Percentiles rank a stretch among this genome's conserved stretches.
Conservation (phyloP, 2,329 filamentous ascomycete species). For the Colletotrichum sp. region DNA sequence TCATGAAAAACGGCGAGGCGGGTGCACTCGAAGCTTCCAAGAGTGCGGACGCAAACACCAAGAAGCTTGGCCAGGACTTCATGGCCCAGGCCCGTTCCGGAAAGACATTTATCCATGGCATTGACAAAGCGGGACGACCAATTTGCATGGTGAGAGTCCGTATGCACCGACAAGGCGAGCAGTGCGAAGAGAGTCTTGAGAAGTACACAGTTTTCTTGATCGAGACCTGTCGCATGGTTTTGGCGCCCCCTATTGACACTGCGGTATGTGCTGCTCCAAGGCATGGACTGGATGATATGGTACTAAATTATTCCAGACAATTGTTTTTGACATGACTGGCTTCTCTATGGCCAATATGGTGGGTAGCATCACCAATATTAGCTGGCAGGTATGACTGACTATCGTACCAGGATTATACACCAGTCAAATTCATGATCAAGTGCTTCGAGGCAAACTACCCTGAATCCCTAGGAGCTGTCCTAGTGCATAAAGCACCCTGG, state of each 20-base stretch:
- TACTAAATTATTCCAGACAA: conserved; percentile 60
- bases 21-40: conserved; percentile 66
- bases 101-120: conserved; percentile 90
- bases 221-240: conserved; percentile 87
- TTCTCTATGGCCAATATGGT: conserved; percentile 97
- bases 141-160: conserved; percentile 86
- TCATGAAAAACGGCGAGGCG: conserved; percentile 79
- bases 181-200: conserved; percentile 82
- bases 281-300: too few relatives aligned
- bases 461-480: conserved; percentile 85
- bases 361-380: conserved; percentile 27
- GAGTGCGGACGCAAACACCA: conserved; percentile 59
- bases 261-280: conserved; percentile 68
- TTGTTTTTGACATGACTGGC: conserved; percentile 95
- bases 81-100: conserved; percentile 84
- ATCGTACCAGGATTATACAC: conserved; percentile 76
- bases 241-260: conserved; percentile 84
- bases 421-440: conserved; percentile 99
- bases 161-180: conserved; percentile 81
- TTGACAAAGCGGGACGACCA: conserved; percentile 83
- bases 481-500: conserved; percentile 97
- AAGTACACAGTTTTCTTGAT: conserved; percentile 93
- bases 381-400: conserved; percentile 22
- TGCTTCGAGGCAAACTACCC: conserved; percentile 99
- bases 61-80: conserved; percentile 78